Base-by-base conservation (phyloP, 2,329 filamentous ascomycete genomes). In the Coniochaeta sp. region DNA sequence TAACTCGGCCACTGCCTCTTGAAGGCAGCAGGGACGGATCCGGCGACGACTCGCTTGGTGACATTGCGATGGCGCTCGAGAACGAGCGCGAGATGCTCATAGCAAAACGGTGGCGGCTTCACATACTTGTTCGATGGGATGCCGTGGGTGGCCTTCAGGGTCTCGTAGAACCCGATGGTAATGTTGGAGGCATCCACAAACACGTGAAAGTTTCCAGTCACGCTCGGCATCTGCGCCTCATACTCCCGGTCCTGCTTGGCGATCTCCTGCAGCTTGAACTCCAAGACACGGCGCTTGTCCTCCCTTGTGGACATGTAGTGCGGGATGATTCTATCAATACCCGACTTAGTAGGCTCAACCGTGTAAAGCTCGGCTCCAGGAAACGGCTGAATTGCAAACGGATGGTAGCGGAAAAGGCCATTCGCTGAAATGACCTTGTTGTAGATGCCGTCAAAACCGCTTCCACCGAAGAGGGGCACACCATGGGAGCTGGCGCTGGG, bases 181-280 rank as follows among this genome's bases (percentile, higher is more conserved):
- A 96, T 95, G 70, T 96, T 91, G 48, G 86, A 90, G 61, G 85
- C 81, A 62, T 91, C 87, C 20, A 91, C 76, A 62, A 89, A 90
- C 42, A 90, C 30, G n/a, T 52, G 31, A 46, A 50, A 22, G 22
- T 38, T 20, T n/a, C 16, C 35, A 6, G 28, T 33, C 7, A 2
- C 10, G 16, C 28, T 26, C 3, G 27, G 47, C 3, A 26, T 24
- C 31, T 3, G 22, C 13, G n/a, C 28, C 47, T 35, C 31, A 6
- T 16, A 20, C 16, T 16, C 20, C 4, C 31, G 28, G 30, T 51
- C 50, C 30, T 9, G 2, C 14, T 2, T 14, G 20, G 18, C 9
- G 42, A 40, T 22, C 7, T 40, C 3, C 18, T 20, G 28, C 9
- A 51, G 40, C 31, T 51, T 51, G 30, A 6, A 32, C 20, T 47